Evolutionary conservation across 2,329 filamentous ascomycete genomes (phyloP).

Genomic region (Penicillium sp.): DNA sequence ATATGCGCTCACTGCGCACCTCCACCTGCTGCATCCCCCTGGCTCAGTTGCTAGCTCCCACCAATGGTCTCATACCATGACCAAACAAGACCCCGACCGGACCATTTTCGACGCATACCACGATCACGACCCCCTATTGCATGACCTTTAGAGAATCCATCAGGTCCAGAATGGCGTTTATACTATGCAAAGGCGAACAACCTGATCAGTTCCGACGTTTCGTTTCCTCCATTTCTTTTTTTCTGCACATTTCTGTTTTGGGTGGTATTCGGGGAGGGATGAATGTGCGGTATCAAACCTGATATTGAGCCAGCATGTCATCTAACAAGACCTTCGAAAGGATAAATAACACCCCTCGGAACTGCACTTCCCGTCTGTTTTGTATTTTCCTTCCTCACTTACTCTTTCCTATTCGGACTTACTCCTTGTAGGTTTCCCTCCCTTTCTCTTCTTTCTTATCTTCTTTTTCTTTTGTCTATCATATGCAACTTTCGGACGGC

Average conservation of each 20-base stretch:
- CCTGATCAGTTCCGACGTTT: conserved; percentile 17
- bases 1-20: conserved; percentile 14
- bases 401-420: conserved; percentile 4
- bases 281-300: conserved; percentile 4
- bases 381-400: conserved; percentile 25
- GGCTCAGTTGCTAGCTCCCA: conserved; percentile 16
- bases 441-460: background rate
- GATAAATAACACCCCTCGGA: background rate
- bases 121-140: conserved; percentile 49
- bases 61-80: conserved; percentile 14
- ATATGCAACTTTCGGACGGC: conserved; percentile 12
- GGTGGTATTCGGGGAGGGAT: background rate
- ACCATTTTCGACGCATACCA: conserved; percentile 40
- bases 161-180: conserved; percentile 42
- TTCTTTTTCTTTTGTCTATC: conserved; percentile 13
- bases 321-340: conserved; percentile 12
- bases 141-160: conserved; percentile 43
- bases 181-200: conserved; percentile 35
- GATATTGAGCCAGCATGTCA: conserved; percentile 9
- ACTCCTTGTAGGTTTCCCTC: conserved; percentile 12
- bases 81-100: conserved; percentile 26
- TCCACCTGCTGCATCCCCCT: conserved; percentile 10
- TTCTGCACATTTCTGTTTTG: conserved; percentile 5
- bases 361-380: conserved; percentile 12
- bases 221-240: conserved; percentile 10